Evolutionary conservation across 176 grass and related monocot species (phyloP), one percentile per base, ranked within the genome.

Genomic region (Hordeum marinum): DNA sequence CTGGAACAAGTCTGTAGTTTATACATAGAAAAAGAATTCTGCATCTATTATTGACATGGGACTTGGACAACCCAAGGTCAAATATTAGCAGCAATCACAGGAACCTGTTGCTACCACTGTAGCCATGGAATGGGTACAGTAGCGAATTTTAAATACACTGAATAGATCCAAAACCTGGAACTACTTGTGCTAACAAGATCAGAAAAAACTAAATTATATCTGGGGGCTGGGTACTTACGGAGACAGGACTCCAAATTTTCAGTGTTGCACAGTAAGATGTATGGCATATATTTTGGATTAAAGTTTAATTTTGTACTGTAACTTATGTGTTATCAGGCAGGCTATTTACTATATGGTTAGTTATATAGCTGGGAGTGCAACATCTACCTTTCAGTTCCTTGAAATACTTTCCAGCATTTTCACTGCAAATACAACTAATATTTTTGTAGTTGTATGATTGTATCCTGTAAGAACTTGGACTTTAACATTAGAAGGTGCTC

Each of bases 71-170:
- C 34, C 9, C 27, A 59, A 27, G 31, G 72, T 25, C 25, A 60
- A 75, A 41, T 67, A 66, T 75, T 87, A 65, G 26, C 20, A 88
- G 15, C 69, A 75, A 21, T 26, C 31, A 82, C 75, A 40, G 24
- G 15, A 52, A 43, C 26, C 26, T 31, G 27, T 76, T 89, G 26
- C 61, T 76, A 55, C 45, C 29, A 59, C 10, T 80, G 54, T 57
- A 75, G n/a, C 37, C 24, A 75, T 75, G 37, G 2, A 85, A 67
- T 67, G 7, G 58, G 10, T 63, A 72, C 40, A 72, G 4, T 52
- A 73, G 41, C 55, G 9, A 42, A 29, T 82, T 20, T 67, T 84
- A 8, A 73, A 50, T 20, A 66, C 20, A 68, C 4, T 35, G 11
- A 25, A 36, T 65, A 26, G 24, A 26, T 43, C 13, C 68, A 85